Evolutionary conservation across 2,329 filamentous ascomycete genomes (phyloP), one percentile per base, ranked within the genome.

Genomic region (Eurotiales sp.): DNA sequence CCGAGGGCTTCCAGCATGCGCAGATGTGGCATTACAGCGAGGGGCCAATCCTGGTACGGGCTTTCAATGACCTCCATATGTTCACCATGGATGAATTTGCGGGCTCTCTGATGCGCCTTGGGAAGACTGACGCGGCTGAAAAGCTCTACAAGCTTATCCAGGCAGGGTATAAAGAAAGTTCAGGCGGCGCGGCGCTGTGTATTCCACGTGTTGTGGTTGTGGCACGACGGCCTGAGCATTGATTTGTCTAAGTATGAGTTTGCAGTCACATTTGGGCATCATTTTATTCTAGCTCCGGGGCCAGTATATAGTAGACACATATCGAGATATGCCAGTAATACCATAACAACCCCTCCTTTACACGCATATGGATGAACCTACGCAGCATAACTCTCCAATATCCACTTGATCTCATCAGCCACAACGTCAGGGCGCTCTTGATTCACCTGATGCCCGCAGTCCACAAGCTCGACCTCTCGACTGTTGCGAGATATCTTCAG

Each of bases 401-500:
- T 68, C 69, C 68, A 71, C 34, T 49, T 48, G 6, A 72, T 60
- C 52, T 68, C 68, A 15, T 62, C 55, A 4, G 63, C 65, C 40
- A 73, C 58, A 14, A 67, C 56, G 34, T 71, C 69, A 15, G 69
- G 70, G 32, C 60, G 56, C 12, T 61, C 52, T 25, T 69, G 47
- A 53, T 71, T 63, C 8, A 72, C 61, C 57, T 71, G 59, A 58
- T 72, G 70, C 2, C 69, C 68, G 53, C 64, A 67, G 21, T 68
- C 65, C 8, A 59, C 56, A 25, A 70, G 19, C 52, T 66, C 53
- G 7, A 69, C 61, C 4, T 67, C 58, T 19, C 56, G 59, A 23
- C 53, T 59, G 0, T 56, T 64, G 11, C 56, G 59, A 0, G 67
- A 70, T 27, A 72, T 44, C 27, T 42, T 44, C 27, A 70, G 53